Evolutionary conservation across 2,329 filamentous ascomycete species (phyloP).

Genomic region (Plenodomus lindquistii): DNA sequence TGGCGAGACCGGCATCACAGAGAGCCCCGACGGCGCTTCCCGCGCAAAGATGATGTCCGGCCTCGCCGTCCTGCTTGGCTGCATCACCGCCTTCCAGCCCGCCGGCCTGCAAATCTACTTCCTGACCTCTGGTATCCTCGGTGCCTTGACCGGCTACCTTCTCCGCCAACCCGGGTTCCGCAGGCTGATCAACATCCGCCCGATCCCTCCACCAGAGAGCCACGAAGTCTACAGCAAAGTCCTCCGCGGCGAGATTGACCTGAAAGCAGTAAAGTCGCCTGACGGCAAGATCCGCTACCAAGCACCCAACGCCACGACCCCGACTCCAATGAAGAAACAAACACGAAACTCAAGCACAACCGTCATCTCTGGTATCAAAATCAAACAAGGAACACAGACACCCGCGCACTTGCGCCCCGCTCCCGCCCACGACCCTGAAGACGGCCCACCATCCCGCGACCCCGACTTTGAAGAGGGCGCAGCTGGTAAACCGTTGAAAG

Average conservation of each 20-base stretch:
- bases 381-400: conserved; percentile 27
- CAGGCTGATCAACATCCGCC: conserved; percentile 40
- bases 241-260: conserved; percentile 28
- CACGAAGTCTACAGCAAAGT: conserved; percentile 33
- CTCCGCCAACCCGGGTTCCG: conserved; percentile 46
- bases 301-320: conserved; percentile 21
- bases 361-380: conserved; percentile 22
- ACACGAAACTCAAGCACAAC: not conserved
- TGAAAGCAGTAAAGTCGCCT: conserved; percentile 23
- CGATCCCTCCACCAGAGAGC: conserved; percentile 26
- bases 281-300: conserved; percentile 37
- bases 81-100: conserved; percentile 60
- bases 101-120: conserved; percentile 68
- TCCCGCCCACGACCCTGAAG: conserved; percentile 9
- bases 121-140: conserved; percentile 49
- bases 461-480: conserved; percentile 26
- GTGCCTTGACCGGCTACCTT: conserved; percentile 44
- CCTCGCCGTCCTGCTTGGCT: conserved; percentile 58
- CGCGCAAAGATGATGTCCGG: conserved; percentile 50
- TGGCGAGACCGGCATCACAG: conserved; percentile 52
- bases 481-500: conserved; percentile 16
- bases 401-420: conserved; percentile 27
- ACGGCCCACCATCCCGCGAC: conserved; percentile 23
- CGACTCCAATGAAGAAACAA: conserved; percentile 4
- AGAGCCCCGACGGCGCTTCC: conserved; percentile 26